Base-by-base conservation (phyloP, 1,284 basidiomycete species). In the Gastroboletus turbinatus region DNA sequence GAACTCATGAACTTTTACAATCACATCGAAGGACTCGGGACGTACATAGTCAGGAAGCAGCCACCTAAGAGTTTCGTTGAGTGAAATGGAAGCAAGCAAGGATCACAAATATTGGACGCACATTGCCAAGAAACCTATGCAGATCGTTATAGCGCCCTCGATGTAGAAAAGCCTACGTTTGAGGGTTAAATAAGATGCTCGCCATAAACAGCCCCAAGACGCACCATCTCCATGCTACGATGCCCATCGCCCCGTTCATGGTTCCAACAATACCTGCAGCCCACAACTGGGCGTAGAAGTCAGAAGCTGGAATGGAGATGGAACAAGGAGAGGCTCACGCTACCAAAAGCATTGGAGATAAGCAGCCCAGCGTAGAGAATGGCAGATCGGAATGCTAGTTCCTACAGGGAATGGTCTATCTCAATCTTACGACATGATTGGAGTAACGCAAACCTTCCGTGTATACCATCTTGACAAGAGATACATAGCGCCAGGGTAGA, bases 311-410 rank as follows among this genome's bases (percentile, higher is more conserved):
- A n/a, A 19, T 13, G 10, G 5, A 25, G 63, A 27, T 25, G 21
- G 7, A 38, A 29, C 53, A 55, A 1, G n/a, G 35, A n/a, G 44
- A 32, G 23, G 63, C 83, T 68, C 53, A 87, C 84, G 52, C 80
- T 76, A 40, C 88, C 88, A 66, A 92, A 90, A 2, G 90, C 89
- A 71, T 90, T 91, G 0, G 86, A 87, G 48, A 90, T 77, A n/a
- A 91, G 73, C 5, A 84, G 66, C 17, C 88, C 88, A 8, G 78
- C 78, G 67, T 85, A 90, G 3, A 93, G 77, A 53, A 90, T 78
- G 0, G 87, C 85, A 47, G 84, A 82, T 38, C 90, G 82, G 55
- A 90, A 80, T 0, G 84, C 83, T 7, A 88, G 72, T 70, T 88
- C 84, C 83, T 85, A 14, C 4, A 35, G 0, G 17, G 51, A 45